Percentiles rank a stretch among this genome's conserved stretches.
These are phyloP conservation scores for Brettanomyces anomalus DNA, from an alignment of 805 yeast genomes.

Conservation along the genomic window DNA sequence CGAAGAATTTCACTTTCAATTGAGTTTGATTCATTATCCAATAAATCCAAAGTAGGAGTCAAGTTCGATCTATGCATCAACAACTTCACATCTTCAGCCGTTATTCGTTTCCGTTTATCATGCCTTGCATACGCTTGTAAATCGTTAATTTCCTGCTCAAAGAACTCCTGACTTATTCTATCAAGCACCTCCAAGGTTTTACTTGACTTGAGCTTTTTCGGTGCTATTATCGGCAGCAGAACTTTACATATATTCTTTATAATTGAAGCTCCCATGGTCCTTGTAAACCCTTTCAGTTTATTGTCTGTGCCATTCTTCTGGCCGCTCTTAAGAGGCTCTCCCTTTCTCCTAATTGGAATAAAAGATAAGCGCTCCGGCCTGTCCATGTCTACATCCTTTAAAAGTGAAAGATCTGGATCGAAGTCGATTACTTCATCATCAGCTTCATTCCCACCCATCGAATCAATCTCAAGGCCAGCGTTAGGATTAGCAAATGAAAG, in stretches of 20 bases:
- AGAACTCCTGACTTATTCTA: conserved; percentile 26
- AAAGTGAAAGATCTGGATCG: conserved; percentile 15
- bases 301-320: neutral
- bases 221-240: conserved; percentile 11
- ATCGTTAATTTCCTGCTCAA: conserved; percentile 27
- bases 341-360: conserved; percentile 9
- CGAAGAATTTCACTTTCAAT: conserved; percentile 4
- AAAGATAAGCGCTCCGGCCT: conserved; percentile 7
- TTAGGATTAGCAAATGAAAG: conserved; percentile 1
- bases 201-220: conserved; percentile 12
- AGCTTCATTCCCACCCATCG: conserved; percentile 4
- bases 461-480: no score
- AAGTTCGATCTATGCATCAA: conserved; percentile 23
- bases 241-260: conserved; percentile 9
- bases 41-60: conserved; percentile 10
- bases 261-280: conserved; percentile 5
- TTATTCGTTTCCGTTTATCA: conserved; percentile 21
- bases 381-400: neutral
- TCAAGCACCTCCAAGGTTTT: conserved; percentile 22
- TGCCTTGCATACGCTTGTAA: conserved; percentile 27
- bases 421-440: conserved; percentile 7
- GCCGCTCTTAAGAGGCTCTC: neutral
- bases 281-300: neutral
- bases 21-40: conserved; percentile 4
- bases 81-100: conserved; percentile 26